Conservation (phyloP, 176 grass and related monocot species). For the Dendrocalamus sinicus region DNA sequence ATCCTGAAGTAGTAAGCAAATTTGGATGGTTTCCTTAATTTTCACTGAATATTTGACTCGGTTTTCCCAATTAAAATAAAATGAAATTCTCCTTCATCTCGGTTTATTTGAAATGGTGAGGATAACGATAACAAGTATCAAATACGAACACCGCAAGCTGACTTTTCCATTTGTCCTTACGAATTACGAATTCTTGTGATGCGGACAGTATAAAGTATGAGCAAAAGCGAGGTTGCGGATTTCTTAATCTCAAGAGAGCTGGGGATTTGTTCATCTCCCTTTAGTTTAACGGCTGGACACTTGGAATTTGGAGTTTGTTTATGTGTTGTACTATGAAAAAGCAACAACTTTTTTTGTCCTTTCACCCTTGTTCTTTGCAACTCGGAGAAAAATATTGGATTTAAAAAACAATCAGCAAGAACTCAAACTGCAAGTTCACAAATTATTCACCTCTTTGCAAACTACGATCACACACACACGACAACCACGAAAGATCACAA, state of each 20-base stretch:
- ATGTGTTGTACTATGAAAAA: conserved; percentile 22
- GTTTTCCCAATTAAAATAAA: background rate
- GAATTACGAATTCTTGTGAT: conserved; percentile 38
- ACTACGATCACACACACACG: conserved; percentile 15
- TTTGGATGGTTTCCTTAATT: background rate
- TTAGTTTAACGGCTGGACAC: conserved; percentile 23
- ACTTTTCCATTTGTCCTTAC: conserved; percentile 39
- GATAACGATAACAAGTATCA: conserved; percentile 8
- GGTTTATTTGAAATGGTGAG: conserved; percentile 26
- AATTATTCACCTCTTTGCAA: background rate
- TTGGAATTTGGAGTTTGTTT: conserved; percentile 43
- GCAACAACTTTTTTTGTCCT: conserved; percentile 25
- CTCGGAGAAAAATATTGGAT: background rate
- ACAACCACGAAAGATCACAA: conserved; percentile 20
- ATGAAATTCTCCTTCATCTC: background rate
- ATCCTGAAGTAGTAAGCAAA: background rate
- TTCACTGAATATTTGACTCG: background rate
- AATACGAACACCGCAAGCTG: conserved; percentile 33
- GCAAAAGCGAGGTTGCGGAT: conserved; percentile 26
- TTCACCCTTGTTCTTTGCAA: conserved; percentile 7
- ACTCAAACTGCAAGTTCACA: background rate
- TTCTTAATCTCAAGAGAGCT: conserved; percentile 16
- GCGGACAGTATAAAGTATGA: conserved; percentile 44
- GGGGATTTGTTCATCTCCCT: conserved; percentile 23
- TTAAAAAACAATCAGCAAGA: background rate